Conservation (phyloP, 345 rosid species). For the Angophora floribunda region DNA sequence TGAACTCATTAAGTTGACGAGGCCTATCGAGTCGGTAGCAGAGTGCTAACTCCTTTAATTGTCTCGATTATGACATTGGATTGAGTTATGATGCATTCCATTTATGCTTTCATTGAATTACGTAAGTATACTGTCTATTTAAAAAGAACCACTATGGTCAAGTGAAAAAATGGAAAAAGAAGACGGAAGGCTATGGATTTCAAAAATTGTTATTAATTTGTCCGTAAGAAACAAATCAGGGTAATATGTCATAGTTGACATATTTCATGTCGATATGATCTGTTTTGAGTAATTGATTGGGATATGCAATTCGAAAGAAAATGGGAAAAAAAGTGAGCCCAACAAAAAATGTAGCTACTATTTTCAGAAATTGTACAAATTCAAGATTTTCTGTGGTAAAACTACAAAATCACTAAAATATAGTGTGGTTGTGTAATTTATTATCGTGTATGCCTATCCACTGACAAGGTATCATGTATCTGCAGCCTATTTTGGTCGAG, state of each 20-base stretch:
- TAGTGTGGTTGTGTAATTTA: background rate
- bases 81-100: rapidly evolving
- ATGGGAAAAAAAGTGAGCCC: background rate
- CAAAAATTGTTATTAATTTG: background rate
- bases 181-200: background rate
- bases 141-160: background rate
- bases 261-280: background rate
- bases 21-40: background rate
- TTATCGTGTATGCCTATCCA: no score
- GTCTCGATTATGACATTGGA: background rate
- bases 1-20: background rate
- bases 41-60: background rate
- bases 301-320: background rate
- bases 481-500: background rate
- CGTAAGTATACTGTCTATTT: background rate
- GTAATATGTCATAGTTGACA: background rate
- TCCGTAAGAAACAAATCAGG: background rate
- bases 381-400: background rate
- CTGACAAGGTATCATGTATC: background rate
- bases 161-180: background rate
- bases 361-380: background rate
- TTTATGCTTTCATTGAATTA: background rate
- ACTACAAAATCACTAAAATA: background rate
- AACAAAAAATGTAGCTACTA: background rate
- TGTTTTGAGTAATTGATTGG: background rate